Conservation (phyloP, 441 rosid genomes). For the Jatropha multifida region DNA sequence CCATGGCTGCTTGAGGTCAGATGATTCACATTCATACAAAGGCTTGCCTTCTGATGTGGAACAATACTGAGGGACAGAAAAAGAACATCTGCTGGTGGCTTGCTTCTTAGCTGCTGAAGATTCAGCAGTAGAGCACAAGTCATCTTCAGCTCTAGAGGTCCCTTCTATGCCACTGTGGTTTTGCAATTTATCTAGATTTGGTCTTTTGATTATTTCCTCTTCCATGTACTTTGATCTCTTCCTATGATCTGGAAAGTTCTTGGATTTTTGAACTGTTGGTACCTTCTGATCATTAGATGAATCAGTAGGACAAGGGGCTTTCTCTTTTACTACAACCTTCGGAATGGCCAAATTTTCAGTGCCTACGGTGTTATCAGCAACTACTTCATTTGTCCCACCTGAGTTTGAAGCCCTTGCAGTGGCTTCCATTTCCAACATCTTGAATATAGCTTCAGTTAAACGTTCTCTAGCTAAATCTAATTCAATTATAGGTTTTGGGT, state of each 20-base stretch:
- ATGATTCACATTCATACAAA: constrained; percentile 44
- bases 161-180: constrained; percentile 26
- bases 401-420: constrained; percentile 43
- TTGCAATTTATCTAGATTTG: constrained; percentile 24
- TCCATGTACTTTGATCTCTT: constrained; percentile 46
- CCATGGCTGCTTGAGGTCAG: constrained; percentile 39
- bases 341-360: constrained; percentile 36
- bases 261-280: constrained; percentile 43
- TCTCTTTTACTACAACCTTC: constrained; percentile 42
- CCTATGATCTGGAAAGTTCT: constrained; percentile 33
- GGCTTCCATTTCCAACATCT: constrained; percentile 74
- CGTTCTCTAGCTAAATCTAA: constrained; percentile 66
- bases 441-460: constrained; percentile 66
- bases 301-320: constrained; percentile 38
- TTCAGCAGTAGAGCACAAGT: constrained; percentile 67
- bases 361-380: constrained; percentile 59
- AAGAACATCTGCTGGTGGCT: constrained; percentile 39
- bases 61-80: constrained; percentile 58
- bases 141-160: constrained; percentile 43
- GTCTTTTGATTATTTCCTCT: constrained; percentile 27
- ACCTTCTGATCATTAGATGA: constrained; percentile 86
- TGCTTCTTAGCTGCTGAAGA: constrained; percentile 55
- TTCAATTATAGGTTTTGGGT: constrained; percentile 71
- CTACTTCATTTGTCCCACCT: constrained; percentile 50
- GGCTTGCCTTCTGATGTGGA: constrained; percentile 48